Evolutionary conservation across 257 asterid species (phyloP).

Genomic region (Misopates orontium): DNA sequence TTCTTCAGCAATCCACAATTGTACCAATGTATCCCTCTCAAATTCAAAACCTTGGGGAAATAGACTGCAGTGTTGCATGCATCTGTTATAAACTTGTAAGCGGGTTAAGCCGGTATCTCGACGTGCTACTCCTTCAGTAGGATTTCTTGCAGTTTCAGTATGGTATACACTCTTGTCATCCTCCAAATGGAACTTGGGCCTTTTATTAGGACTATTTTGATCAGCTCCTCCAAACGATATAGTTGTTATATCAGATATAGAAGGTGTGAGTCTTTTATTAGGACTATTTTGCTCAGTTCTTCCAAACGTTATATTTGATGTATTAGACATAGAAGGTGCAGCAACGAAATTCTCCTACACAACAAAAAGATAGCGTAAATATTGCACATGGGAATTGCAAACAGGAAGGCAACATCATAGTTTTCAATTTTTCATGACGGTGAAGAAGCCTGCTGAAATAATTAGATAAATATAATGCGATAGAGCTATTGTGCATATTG

Average conservation of each 20-base stretch:
- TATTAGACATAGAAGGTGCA: neutral
- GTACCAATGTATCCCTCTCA: slow-evolving; percentile 41
- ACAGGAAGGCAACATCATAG: neutral
- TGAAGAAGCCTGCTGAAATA: neutral
- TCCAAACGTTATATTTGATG: neutral
- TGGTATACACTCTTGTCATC: slow-evolving; percentile 6
- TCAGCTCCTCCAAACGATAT: neutral
- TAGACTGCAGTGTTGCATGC: slow-evolving; percentile 36
- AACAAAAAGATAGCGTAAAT: neutral
- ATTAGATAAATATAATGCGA: neutral
- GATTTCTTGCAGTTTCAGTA: slow-evolving; percentile 15
- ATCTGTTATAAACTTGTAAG: slow-evolving; percentile 10
- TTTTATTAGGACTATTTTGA: slow-evolving; percentile 19
- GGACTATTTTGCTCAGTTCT: slow-evolving; percentile 12
- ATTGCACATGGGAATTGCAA: neutral
- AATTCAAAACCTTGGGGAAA: slow-evolving; percentile 38
- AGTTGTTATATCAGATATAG: neutral
- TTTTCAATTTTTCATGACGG: neutral
- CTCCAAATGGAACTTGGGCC: slow-evolving; percentile 4
- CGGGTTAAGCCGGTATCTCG: neutral
- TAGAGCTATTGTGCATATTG: neutral
- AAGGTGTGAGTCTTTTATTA: slow-evolving; percentile 14
- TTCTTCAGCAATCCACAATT: slow-evolving; percentile 55
- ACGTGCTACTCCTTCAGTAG: neutral
- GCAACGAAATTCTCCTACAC: slow-evolving; percentile 9